Base-by-base conservation (phyloP, 2,329 filamentous ascomycete genomes). In the Epichloe aotearoae region DNA sequence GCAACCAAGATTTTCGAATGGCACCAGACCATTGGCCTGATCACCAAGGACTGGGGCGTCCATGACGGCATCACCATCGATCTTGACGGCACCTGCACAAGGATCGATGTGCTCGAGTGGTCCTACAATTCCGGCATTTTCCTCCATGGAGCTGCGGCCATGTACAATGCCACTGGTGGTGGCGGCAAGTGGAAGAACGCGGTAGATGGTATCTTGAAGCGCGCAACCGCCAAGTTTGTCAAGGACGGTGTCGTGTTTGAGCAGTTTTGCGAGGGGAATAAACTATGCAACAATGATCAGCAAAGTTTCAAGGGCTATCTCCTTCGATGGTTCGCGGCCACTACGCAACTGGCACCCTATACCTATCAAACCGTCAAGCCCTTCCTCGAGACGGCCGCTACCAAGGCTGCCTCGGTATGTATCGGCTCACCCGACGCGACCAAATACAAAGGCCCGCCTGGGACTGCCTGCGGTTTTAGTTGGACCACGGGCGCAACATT, bases 291-390 rank as follows among this genome's bases (percentile, higher is more conserved):
- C 67, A 73, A 73, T 55, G 84, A 89, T 64, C 83, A 88, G 68
- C 76, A 76, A 59, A 80, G 75, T 46, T 89, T 88, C 78, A 89
- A 89, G 68, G 84, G 82, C 11, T 88, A 87, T 64, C 71, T 88
- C 26, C 68, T 79, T 26, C 81, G 85, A 44, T 89, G 83, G 79
- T 66, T 83, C 61, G 73, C 78, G 1, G 69, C 68, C 17, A 75
- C 77, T 2, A 66, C 73, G 6, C 73, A 77, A 61, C 62, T 83
- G 58, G 78, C 75, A 1, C 75, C 80, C 1, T 70, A 72, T 55
- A 77, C 73, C 1, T 69, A 66, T 53, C 64, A 71, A 46, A 65
- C 61, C 4, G 74, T 83, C 54, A 68, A 70, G 58, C 69, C 72
- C 5, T 66, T 80, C n/a, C 64, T 84, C 42, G 61, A 65, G 34